Conservation (phyloP, 2,329 filamentous ascomycete species). For the Xylogone sp. region DNA sequence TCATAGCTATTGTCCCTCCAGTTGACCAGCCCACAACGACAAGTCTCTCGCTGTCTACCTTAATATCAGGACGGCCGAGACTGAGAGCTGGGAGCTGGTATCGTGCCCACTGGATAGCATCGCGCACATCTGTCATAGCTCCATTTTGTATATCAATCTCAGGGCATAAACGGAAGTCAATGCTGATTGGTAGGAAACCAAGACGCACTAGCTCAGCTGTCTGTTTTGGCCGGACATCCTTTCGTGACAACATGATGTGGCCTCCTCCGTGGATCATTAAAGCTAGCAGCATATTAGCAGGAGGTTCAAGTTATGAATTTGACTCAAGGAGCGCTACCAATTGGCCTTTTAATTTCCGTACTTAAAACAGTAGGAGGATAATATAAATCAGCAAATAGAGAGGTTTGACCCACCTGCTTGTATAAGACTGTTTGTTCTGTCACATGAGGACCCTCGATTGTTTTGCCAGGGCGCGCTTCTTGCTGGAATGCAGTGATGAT, state of each 20-base stretch:
- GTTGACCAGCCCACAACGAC: conserved; percentile 45
- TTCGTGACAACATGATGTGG: conserved; percentile 35
- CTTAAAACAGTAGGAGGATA: conserved; percentile 19
- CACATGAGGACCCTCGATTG: conserved; percentile 33
- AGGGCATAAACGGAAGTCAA: conserved; percentile 49
- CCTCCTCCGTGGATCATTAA: conserved; percentile 44
- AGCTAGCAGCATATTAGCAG: conserved; percentile 31
- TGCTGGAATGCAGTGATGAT: conserved; percentile 26
- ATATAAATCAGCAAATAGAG: conserved; percentile 31
- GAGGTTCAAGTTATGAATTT: no score
- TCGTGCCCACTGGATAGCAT: conserved; percentile 39
- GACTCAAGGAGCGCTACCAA: conserved; percentile 8
- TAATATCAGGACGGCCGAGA: conserved; percentile 10
- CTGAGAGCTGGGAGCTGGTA: conserved; percentile 26
- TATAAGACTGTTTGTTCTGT: conserved; percentile 39
- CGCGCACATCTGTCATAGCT: conserved; percentile 39
- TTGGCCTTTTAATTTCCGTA: conserved; percentile 5
- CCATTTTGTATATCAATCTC: conserved; percentile 42
- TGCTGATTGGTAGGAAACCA: conserved; percentile 42
- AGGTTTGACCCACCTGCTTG: conserved; percentile 14
- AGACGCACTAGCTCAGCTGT: conserved; percentile 31
- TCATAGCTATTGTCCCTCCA: conserved; percentile 43
- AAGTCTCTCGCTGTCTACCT: conserved; percentile 27
- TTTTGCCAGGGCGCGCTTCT: conserved; percentile 15
- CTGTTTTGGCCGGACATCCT: conserved; percentile 34